Evolutionary conservation across 345 rosid genomes (phyloP).

Genomic region (Litchi chinensis): DNA sequence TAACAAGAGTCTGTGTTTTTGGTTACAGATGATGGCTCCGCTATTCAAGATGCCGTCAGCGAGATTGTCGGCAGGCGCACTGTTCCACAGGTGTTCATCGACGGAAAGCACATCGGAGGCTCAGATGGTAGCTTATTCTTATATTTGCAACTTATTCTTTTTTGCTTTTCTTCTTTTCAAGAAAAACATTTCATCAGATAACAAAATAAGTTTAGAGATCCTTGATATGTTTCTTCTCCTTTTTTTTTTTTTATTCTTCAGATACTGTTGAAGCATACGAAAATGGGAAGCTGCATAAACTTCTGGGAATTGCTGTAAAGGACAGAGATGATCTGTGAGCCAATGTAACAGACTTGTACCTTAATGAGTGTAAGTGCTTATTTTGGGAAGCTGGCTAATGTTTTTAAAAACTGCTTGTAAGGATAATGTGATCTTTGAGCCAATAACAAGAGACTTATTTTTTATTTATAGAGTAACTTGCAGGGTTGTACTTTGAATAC

Average conservation of each 20-base stretch:
- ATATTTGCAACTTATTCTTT: not conserved
- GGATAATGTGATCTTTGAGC: not conserved
- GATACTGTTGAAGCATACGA: conserved; percentile 78
- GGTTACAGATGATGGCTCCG: conserved; percentile 69
- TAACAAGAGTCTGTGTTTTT: not conserved
- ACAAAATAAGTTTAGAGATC: conserved; percentile 2
- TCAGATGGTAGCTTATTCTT: conserved; percentile 67
- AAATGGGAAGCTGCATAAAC: conserved; percentile 71
- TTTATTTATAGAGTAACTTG: not conserved
- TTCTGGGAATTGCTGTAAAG: conserved; percentile 50
- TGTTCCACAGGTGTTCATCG: conserved; percentile 89
- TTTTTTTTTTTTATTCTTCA: conserved; percentile 18
- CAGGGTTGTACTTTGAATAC: not conserved
- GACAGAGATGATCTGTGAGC: conserved; percentile 48
- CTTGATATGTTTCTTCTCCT: conserved; percentile 7
- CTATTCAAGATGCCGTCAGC: conserved; percentile 69
- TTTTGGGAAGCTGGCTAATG: not conserved
- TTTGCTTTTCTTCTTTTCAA: not conserved
- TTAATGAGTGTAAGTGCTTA: not conserved
- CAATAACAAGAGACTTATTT: not conserved
- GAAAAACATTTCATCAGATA: not conserved
- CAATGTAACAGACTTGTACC: not conserved
- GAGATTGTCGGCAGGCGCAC: conserved; percentile 70
- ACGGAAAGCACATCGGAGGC: conserved; percentile 89
- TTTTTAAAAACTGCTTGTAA: not conserved